These are phyloP conservation scores for Stephania japonica DNA, from an alignment of 164 flowering plant genomes.

Conservation along the genomic window DNA sequence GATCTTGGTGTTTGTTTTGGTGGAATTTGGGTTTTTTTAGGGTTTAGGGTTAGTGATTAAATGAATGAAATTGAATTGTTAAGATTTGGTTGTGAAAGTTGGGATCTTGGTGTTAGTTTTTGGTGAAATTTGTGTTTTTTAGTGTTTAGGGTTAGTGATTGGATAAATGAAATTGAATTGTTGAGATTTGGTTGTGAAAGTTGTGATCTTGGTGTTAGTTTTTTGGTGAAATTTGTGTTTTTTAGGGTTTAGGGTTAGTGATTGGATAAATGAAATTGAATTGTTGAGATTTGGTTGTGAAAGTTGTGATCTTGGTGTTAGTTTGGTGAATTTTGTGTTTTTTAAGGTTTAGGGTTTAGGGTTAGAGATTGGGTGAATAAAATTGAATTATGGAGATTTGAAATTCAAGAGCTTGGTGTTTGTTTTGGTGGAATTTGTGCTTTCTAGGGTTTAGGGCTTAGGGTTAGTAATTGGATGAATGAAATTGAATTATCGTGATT, in stretches of 20 bases:
- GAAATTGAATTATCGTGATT: too few relatives aligned
- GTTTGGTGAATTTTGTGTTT: background rate
- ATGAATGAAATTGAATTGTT: background rate
- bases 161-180: background rate
- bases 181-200: too few relatives aligned
- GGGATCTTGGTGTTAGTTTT: background rate
- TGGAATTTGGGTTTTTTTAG: background rate
- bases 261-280: too few relatives aligned
- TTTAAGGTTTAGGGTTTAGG: conserved; percentile 34
- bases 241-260: too few relatives aligned
- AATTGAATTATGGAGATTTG: background rate
- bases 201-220: too few relatives aligned
- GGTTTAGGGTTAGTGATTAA: conserved; percentile 44
- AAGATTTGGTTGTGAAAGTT: background rate
- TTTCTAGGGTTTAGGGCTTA: conserved; percentile 3
- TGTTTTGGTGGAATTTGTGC: too few relatives aligned
- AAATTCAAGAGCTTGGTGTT: background rate
- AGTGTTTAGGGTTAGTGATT: conserved; percentile 46
- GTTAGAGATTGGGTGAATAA: conserved; percentile 28
- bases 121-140: background rate
- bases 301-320: background rate
- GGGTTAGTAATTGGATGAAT: conserved; percentile 27
- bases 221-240: too few relatives aligned
- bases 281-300: too few relatives aligned
- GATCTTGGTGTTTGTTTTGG: background rate